Percentiles rank a stretch among this genome's conserved stretches.
Conservation (phyloP, 371 early-diverging fungal genomes). For the Lichtheimia ornata region DNA sequence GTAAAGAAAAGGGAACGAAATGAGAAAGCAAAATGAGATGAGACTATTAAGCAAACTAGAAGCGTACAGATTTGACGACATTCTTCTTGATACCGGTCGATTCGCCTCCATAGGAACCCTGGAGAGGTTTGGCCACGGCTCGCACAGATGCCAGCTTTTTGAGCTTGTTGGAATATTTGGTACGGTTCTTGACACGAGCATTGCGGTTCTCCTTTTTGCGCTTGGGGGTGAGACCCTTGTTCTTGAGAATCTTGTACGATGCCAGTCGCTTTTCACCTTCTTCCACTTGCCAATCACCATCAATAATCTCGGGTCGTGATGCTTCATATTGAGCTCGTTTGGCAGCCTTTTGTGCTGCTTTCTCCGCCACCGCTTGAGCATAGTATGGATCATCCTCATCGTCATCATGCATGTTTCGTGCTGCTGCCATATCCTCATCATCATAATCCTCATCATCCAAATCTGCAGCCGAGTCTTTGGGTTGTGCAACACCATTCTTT, state of each 20-base stretch:
- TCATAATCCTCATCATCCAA: conserved; percentile 66
- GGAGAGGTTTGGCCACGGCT: conserved; percentile 63
- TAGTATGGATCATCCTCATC: conserved; percentile 60
- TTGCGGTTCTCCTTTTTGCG: conserved; percentile 95
- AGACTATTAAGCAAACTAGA: not conserved
- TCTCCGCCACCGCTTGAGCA: conserved; percentile 45
- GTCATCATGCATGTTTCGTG: conserved; percentile 35
- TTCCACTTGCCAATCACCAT: conserved; percentile 45
- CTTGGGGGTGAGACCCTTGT: conserved; percentile 92
- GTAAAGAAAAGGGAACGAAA: too few species aligned
- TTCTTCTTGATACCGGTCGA: conserved; percentile 92
- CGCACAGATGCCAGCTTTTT: conserved; percentile 87
- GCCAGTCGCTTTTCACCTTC: conserved; percentile 78
- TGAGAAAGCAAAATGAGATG: conserved; percentile 11
- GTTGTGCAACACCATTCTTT: conserved; percentile 61
- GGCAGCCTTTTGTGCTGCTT: conserved; percentile 51
- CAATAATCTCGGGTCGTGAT: conserved; percentile 39
- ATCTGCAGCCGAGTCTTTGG: conserved; percentile 60
- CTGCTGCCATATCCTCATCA: conserved; percentile 52
- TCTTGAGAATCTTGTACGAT: conserved; percentile 90
- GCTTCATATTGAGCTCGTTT: conserved; percentile 50
- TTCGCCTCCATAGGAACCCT: conserved; percentile 88
- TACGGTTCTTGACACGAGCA: conserved; percentile 90
- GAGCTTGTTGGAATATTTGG: conserved; percentile 85
- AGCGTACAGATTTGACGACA: conserved; percentile 56